phyloP scores from a whole-genome alignment of 2,329 filamentous ascomycete species.

The Calonectria pseudoturangicola region DNA sequence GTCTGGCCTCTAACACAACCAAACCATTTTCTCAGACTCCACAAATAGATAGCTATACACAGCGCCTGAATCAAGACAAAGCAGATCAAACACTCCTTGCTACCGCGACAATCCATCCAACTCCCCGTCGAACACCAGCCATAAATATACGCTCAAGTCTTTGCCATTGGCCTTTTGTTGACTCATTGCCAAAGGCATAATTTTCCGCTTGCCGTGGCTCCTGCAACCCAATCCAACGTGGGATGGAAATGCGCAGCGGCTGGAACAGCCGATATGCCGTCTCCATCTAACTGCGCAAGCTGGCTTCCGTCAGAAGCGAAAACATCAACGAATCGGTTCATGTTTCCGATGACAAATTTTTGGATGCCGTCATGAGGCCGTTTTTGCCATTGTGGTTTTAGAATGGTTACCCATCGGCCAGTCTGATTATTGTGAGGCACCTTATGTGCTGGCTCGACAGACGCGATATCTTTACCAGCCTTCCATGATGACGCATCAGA shows the following conservation, averaged over 20 bases:
- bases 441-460: conserved; percentile 81
- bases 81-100: conserved; percentile 11
- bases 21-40: conserved; percentile 3
- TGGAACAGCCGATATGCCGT: conserved; percentile 95
- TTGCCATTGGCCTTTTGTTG: neutral
- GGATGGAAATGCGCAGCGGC: conserved; percentile 95
- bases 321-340: conserved; percentile 97
- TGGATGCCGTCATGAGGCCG: conserved; percentile 86
- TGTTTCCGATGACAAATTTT: conserved; percentile 95
- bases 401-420: conserved; percentile 91
- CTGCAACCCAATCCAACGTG: conserved; percentile 91
- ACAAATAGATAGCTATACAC: neutral
- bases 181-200: conserved; percentile 89
- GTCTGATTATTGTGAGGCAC: conserved; percentile 97
- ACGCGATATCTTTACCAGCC: conserved; percentile 73
- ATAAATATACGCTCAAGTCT: neutral
- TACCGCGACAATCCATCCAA: conserved; percentile 13
- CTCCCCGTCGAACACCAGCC: conserved; percentile 15
- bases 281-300: conserved; percentile 89
- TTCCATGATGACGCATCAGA: conserved; percentile 76
- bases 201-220: conserved; percentile 93
- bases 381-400: conserved; percentile 91
- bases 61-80: neutral
- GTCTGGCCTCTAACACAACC: neutral
- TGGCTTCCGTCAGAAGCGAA: conserved; percentile 90